Conservation (phyloP, 495 filamentous ascomycete genomes). For the Recurvomyces mirabilis region DNA sequence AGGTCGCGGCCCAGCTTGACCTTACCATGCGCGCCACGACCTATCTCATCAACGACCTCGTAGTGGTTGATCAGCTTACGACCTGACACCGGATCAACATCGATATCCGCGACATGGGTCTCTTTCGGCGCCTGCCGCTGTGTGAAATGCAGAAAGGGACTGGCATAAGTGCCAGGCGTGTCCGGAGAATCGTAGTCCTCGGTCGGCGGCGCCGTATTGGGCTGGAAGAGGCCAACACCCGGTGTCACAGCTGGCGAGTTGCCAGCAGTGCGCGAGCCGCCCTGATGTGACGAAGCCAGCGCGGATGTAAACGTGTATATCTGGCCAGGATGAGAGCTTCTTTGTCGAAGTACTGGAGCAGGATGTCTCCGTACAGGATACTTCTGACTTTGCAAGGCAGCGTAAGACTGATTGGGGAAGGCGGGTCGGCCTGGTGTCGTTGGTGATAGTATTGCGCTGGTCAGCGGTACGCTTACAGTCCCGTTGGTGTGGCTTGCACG, state of each 20-base stretch:
- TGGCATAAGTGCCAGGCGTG: slow-evolving; percentile 30
- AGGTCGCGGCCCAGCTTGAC: slow-evolving; percentile 56
- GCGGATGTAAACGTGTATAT: slow-evolving; percentile 24
- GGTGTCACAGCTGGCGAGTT: slow-evolving; percentile 33
- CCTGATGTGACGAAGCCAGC: slow-evolving; percentile 19
- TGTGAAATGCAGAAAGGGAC: slow-evolving; percentile 33
- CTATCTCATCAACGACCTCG: slow-evolving; percentile 90
- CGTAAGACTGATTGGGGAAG: slow-evolving; percentile 34
- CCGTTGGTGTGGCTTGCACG: too few species aligned
- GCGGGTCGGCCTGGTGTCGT: slow-evolving; percentile 8
- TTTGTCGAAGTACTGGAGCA: slow-evolving; percentile 22
- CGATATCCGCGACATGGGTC: slow-evolving; percentile 80
- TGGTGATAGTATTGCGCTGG: slow-evolving; percentile 22
- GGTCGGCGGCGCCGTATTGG: slow-evolving; percentile 19
- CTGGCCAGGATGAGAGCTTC: slow-evolving; percentile 27
- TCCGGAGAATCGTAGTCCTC: slow-evolving; percentile 14
- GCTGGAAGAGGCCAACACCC: slow-evolving; percentile 28
- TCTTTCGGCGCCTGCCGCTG: slow-evolving; percentile 34
- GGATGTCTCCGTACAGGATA: slow-evolving; percentile 26
- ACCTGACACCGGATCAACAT: slow-evolving; percentile 74
- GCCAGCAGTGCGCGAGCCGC: slow-evolving; percentile 30
- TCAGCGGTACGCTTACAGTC: slow-evolving; percentile 24
- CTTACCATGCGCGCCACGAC: slow-evolving; percentile 69
- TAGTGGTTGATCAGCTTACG: slow-evolving; percentile 96
- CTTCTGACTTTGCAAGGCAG: slow-evolving; percentile 33